phyloP scores from a whole-genome alignment of 768 basidiomycete genomes.

The Phaeotremella skinneri region DNA sequence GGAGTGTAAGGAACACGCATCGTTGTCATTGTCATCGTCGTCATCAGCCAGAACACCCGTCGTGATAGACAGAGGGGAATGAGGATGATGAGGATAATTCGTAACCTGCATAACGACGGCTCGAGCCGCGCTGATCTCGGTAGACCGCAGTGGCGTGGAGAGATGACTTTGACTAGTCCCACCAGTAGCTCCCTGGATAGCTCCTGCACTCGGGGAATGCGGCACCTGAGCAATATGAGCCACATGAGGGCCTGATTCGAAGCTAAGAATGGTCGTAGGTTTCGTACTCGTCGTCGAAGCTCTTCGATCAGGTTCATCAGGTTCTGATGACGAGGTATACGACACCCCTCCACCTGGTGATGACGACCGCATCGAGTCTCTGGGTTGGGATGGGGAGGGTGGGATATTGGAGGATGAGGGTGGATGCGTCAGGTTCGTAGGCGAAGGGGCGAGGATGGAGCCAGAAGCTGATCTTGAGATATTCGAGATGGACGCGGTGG shows the following conservation, averaged over 20 bases:
- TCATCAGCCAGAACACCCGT: no score
- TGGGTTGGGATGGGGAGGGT: constrained; percentile 2
- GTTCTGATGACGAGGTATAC: constrained; percentile 66
- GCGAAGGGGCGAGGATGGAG: constrained; percentile 8
- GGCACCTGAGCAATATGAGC: constrained; percentile 89
- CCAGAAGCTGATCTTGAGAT: constrained; percentile 19
- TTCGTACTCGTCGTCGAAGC: constrained; percentile 66
- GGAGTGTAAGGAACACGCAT: constrained; percentile 3
- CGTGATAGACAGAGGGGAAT: no score
- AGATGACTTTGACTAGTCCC: background rate
- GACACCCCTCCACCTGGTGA: background rate
- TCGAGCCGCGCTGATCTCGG: constrained; percentile 2
- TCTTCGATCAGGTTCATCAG: constrained; percentile 44
- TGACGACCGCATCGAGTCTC: constrained; percentile 4
- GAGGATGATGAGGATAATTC: no score
- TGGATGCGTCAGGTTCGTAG: constrained; percentile 8
- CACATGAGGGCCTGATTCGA: constrained; percentile 74
- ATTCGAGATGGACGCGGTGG: constrained; percentile 70
- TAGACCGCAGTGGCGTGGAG: background rate
- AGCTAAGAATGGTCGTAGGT: constrained; percentile 87
- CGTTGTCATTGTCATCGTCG: no score
- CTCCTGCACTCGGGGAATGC: background rate
- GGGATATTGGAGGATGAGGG: background rate
- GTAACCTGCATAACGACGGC: constrained; percentile 14
- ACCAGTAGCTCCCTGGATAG: constrained; percentile 27